phyloP scores from a whole-genome alignment of 257 asterid genomes.

The Henckelia pumila region DNA sequence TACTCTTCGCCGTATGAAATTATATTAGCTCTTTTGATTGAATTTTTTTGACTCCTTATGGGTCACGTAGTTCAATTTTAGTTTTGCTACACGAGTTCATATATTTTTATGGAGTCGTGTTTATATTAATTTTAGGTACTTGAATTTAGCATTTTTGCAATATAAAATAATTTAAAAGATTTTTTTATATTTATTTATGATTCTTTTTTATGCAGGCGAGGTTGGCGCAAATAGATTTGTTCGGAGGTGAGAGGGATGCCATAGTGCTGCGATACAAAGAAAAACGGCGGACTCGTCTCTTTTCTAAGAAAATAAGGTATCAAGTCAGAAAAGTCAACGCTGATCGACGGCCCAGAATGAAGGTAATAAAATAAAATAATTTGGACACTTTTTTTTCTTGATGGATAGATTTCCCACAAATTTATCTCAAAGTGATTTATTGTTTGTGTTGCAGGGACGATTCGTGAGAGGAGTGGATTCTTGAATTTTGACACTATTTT shows the following conservation, averaged over 20 bases:
- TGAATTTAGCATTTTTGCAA: no score
- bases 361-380: constrained; percentile 35
- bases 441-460: constrained; percentile 60
- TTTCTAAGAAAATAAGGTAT: constrained; percentile 74
- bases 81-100: no score
- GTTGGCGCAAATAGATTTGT: constrained; percentile 72
- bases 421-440: neutral
- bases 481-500: neutral
- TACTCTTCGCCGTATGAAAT: no score
- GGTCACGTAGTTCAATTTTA: no score
- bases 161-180: no score
- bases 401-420: neutral
- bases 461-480: constrained; percentile 37
- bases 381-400: neutral
- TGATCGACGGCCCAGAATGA: constrained; percentile 80
- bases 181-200: neutral
- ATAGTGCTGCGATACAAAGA: constrained; percentile 73
- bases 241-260: constrained; percentile 75
- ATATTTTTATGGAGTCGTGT: no score
- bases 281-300: constrained; percentile 63
- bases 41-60: no score
- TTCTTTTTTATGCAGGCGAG: constrained; percentile 77
- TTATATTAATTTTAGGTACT: no score
- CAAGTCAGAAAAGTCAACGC: constrained; percentile 88
- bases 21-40: no score